phyloP scores from a whole-genome alignment of 1,139 yeast genomes.

The Taphrina deformans region DNA sequence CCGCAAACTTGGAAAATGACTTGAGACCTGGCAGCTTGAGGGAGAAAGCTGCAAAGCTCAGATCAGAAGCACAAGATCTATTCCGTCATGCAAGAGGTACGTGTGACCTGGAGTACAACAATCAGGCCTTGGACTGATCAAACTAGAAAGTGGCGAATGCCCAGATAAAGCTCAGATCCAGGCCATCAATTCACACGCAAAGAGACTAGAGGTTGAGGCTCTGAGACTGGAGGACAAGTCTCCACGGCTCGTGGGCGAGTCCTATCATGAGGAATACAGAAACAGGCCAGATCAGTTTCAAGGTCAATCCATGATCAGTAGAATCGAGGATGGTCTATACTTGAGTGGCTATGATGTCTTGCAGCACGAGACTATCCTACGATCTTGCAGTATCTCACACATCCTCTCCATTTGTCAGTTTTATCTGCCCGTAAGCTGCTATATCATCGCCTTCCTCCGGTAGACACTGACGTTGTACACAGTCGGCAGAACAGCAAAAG shows the following conservation, averaged over 20 bases:
- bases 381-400: conserved; percentile 34
- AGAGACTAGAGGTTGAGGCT: conserved; percentile 2
- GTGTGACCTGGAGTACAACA: not conserved
- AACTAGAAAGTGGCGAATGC: not conserved
- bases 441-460: no score
- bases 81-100: conserved; percentile 7
- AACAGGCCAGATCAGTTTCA: not conserved
- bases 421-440: conserved; percentile 1
- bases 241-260: not conserved
- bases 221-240: conserved; percentile 3
- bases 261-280: not conserved
- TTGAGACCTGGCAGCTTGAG: not conserved
- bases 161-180: conserved; percentile 9
- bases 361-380: conserved; percentile 32
- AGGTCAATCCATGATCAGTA: conserved; percentile 1
- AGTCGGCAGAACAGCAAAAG: not conserved
- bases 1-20: not conserved
- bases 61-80: conserved; percentile 1
- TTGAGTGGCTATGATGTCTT: conserved; percentile 33
- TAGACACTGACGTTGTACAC: not conserved
- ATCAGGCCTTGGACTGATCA: not conserved
- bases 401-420: conserved; percentile 35
- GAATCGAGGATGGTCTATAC: conserved; percentile 14
- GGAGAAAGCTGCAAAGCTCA: not conserved
- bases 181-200: not conserved